A percentile compares a stretch with the other conserved stretches of the same genome.
Conservation (phyloP, 768 basidiomycete genomes). For the Fomitopsis pulvina region DNA sequence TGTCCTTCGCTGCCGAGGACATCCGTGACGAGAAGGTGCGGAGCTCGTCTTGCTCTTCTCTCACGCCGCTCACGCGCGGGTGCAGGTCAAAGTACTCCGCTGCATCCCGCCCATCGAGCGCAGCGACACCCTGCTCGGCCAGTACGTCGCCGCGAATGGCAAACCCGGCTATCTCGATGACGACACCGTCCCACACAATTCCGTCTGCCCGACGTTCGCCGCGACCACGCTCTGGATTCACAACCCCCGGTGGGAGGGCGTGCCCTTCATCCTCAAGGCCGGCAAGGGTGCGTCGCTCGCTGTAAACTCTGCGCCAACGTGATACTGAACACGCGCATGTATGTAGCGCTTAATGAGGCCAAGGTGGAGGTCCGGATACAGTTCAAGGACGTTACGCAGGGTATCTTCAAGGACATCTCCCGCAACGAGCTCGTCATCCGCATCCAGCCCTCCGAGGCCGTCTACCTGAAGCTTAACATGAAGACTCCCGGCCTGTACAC, state of each 20-base stretch:
- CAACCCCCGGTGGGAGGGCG: constrained; percentile 97
- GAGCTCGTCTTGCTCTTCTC: constrained; percentile 1
- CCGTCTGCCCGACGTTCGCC: constrained; percentile 92
- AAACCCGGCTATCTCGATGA: constrained; percentile 99
- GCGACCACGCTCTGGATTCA: constrained; percentile 87
- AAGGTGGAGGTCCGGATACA: constrained; percentile 98
- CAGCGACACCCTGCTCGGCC: constrained; percentile 84
- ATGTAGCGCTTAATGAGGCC: constrained; percentile 87
- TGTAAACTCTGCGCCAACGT: constrained; percentile 3
- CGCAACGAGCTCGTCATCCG: constrained; percentile 97
- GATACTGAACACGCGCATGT: background rate
- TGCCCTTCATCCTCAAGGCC: constrained; percentile 97
- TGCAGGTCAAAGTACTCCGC: constrained; percentile 92
- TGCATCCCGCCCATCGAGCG: constrained; percentile 77
- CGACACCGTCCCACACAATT: constrained; percentile 87
- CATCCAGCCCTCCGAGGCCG: constrained; percentile 93
- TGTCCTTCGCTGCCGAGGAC: constrained; percentile 95
- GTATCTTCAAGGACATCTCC: constrained; percentile 94
- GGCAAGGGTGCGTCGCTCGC: constrained; percentile 71
- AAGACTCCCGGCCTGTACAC: constrained; percentile 91
- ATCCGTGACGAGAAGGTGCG: constrained; percentile 96
- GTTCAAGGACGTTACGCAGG: constrained; percentile 95
- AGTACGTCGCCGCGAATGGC: constrained; percentile 82
- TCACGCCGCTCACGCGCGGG: constrained; percentile 14
- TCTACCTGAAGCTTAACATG: constrained; percentile 95